Conservation (phyloP, 1,284 basidiomycete species). For the Amylostereum chailletii region DNA sequence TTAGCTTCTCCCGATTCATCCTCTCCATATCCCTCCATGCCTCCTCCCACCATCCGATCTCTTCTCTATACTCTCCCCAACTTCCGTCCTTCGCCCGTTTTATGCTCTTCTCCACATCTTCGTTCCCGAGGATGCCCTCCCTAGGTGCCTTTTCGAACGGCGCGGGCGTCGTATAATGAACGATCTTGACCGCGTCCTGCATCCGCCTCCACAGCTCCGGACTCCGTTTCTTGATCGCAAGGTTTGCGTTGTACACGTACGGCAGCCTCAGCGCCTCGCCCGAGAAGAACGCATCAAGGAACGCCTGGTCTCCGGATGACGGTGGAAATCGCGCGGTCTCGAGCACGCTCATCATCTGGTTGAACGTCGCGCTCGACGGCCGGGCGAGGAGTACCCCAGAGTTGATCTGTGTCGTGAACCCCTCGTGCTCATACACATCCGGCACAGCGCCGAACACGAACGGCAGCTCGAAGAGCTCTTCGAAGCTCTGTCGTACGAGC, state of each 20-base stretch:
- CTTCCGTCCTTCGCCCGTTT: constrained; percentile 12
- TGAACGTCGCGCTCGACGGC: constrained; percentile 23
- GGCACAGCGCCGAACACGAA: constrained; percentile 35
- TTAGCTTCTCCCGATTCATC: constrained; percentile 1
- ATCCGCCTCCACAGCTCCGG: constrained; percentile 26
- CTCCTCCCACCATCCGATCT: constrained; percentile 26
- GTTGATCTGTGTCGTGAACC: constrained; percentile 31
- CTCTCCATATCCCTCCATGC: constrained; percentile 21
- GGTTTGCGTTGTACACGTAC: constrained; percentile 37
- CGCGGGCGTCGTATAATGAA: constrained; percentile 33
- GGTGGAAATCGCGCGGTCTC: constrained; percentile 22
- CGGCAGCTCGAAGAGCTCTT: constrained; percentile 34
- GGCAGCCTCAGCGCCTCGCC: constrained; percentile 29
- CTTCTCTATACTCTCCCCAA: constrained; percentile 21
- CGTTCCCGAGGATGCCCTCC: constrained; percentile 15
- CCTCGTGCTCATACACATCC: constrained; percentile 28
- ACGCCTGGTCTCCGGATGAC: constrained; percentile 32
- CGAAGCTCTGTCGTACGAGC: constrained; percentile 32
- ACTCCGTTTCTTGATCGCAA: constrained; percentile 31
- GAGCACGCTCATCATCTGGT: constrained; percentile 24
- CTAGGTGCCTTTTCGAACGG: constrained; percentile 24
- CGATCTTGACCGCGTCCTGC: constrained; percentile 24
- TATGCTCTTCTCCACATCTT: constrained; percentile 17
- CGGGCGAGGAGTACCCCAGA: constrained; percentile 32
- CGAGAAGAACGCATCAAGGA: constrained; percentile 36